Percentiles rank a stretch among this genome's conserved stretches.
These are phyloP conservation scores for Fragilaria crotonensis DNA, from an alignment of 108 stramenopile species.

Conservation along the genomic window DNA sequence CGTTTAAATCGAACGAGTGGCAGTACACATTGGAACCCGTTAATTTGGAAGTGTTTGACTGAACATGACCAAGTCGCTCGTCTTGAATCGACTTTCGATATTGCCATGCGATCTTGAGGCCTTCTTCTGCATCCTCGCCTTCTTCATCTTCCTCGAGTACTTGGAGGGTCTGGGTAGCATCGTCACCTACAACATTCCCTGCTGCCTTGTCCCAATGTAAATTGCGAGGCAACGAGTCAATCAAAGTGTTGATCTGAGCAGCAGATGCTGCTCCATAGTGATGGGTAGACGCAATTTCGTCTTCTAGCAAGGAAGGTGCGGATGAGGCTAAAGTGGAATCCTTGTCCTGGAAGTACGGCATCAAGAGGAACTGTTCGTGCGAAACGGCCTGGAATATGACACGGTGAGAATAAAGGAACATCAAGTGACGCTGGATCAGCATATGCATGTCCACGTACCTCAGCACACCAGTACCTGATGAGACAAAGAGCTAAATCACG, in stretches of 20 bases:
- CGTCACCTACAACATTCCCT: slow-evolving; percentile 10
- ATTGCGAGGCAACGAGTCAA: slow-evolving; percentile 52
- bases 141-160: slow-evolving; percentile 14
- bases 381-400: background rate
- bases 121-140: slow-evolving; percentile 38
- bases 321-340: background rate
- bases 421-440: background rate
- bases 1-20: slow-evolving; percentile 75
- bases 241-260: slow-evolving; percentile 18
- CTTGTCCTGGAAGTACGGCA: background rate
- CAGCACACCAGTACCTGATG: slow-evolving; percentile 72
- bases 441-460: slow-evolving; percentile 28
- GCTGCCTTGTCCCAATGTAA: slow-evolving; percentile 65
- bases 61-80: slow-evolving; percentile 36
- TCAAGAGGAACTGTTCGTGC: background rate
- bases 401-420: too few relatives aligned
- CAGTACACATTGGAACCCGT: slow-evolving; percentile 43
- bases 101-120: slow-evolving; percentile 77
- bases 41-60: background rate
- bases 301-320: slow-evolving; percentile 21
- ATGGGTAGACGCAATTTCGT: too few relatives aligned
- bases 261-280: too few relatives aligned
- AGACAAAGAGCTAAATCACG: slow-evolving; percentile 50
- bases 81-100: slow-evolving; percentile 72
- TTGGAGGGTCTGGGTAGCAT: background rate